Percentiles rank a stretch among this genome's conserved stretches.
phyloP scores from a whole-genome alignment of 306 rosid genomes.

The Corylus heterophylla region DNA sequence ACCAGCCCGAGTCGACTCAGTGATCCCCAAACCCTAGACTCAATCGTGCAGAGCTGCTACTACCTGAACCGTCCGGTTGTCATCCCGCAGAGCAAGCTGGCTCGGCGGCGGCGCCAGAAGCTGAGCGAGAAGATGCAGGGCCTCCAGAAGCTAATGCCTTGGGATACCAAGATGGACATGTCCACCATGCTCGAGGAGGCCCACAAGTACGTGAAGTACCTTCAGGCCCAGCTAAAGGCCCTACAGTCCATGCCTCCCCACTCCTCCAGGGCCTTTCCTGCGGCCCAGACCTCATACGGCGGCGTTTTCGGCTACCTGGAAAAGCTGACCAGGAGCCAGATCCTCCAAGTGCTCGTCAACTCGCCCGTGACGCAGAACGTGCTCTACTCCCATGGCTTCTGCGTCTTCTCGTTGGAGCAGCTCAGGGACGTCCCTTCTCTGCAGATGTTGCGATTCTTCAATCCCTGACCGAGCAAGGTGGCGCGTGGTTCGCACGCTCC shows the following conservation, averaged over 20 bases:
- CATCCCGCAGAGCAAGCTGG: constrained; percentile 51
- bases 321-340: constrained; percentile 62
- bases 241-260: constrained; percentile 68
- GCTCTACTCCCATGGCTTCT: constrained; percentile 57
- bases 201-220: constrained; percentile 69
- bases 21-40: constrained; percentile 15
- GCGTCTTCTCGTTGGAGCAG: constrained; percentile 73
- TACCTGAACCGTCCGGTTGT: background rate
- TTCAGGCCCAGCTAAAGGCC: constrained; percentile 60
- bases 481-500: background rate
- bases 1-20: constrained; percentile 17
- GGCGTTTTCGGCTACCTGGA: constrained; percentile 42
- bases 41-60: constrained; percentile 13
- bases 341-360: constrained; percentile 67
- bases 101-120: constrained; percentile 65
- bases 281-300: background rate
- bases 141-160: constrained; percentile 74
- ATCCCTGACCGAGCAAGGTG: background rate
- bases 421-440: too few relatives aligned
- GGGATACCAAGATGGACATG: constrained; percentile 89
- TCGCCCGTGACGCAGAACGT: constrained; percentile 74
- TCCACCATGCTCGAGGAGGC: constrained; percentile 66
- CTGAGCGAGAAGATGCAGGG: constrained; percentile 83
- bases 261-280: background rate
- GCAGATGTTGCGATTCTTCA: background rate